Base-by-base conservation (phyloP, 805 yeast species). In the Ogataea pini region DNA sequence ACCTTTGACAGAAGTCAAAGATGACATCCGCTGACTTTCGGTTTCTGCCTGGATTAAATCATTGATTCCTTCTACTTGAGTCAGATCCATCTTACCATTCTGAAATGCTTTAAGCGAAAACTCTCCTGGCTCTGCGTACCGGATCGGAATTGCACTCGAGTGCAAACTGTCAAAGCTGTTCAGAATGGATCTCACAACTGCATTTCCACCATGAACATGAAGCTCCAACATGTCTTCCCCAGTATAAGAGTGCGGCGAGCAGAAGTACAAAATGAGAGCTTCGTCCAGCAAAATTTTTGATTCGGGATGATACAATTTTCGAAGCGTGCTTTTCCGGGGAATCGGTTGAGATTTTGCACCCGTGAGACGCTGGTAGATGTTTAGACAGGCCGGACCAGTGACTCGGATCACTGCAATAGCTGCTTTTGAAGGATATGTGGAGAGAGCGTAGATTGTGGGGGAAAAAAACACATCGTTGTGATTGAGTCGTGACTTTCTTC, bases 131-230 rank as follows among this genome's bases (percentile, higher is more conserved):
- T 86, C 92, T 0, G 99, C 99, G 62, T 85, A 83, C 46, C 98
- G 64, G 12, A 92, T 80, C 4, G 72, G 72, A 13, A 57, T 48
- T 0, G 65, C 60, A 0, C 77, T 74, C 4, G 75, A 65, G 57
- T 86, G 86, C 4, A 85, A 55, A 0, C 58, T 46, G 33, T 73
- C 71, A 4, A 94, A 81, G 0, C 95, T 82, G 4, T 70, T 70
- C 41, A 91, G 59, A 0, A 91, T 86, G 0, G 89, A 77, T 41
- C 75, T 72, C 2, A 88, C 78, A 1, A 92, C 89, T 0, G 98
- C 97, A 10, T 77, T 81, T 3, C 98, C 97, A 3, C 99, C 99
- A 65, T 94, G 99, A 2, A 88, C 67, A 61, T 94, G 97, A n/a
- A 94, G 64, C 60, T 94, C 99, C 8, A 91, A 70, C 20, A 86